A percentile compares a stretch with the other conserved stretches of the same genome.
phyloP scores from a whole-genome alignment of 441 rosid species.

The Pelargonium cotyledonis region DNA sequence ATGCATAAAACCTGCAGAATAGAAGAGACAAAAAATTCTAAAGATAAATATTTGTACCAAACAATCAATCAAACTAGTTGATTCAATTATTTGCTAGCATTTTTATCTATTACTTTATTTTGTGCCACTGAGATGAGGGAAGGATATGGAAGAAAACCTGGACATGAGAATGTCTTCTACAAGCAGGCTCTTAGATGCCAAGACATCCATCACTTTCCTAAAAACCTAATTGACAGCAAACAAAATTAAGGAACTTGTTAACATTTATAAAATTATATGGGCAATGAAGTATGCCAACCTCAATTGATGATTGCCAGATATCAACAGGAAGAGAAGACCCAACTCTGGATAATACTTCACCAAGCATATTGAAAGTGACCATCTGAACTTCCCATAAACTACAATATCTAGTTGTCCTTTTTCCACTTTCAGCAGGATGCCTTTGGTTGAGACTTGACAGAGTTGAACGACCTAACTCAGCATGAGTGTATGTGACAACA shows the following conservation, averaged over 20 bases:
- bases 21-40: background rate
- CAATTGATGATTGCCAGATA: slow-evolving; percentile 54
- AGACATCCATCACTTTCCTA: slow-evolving; percentile 68
- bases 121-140: slow-evolving; percentile 13
- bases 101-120: slow-evolving; percentile 7
- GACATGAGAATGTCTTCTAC: slow-evolving; percentile 60
- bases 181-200: slow-evolving; percentile 51
- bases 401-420: slow-evolving; percentile 31
- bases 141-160: slow-evolving; percentile 34
- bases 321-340: slow-evolving; percentile 53
- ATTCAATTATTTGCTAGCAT: background rate
- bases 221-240: slow-evolving; percentile 41
- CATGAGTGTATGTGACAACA: slow-evolving; percentile 33
- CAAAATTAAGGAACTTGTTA: slow-evolving; percentile 8
- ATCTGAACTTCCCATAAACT: slow-evolving; percentile 61
- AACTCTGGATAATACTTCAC: slow-evolving; percentile 46
- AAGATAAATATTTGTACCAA: background rate
- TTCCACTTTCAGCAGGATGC: slow-evolving; percentile 35
- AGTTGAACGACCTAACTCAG: slow-evolving; percentile 32
- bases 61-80: background rate
- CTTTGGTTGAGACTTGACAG: slow-evolving; percentile 27
- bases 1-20: slow-evolving; percentile 59
- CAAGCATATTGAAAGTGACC: slow-evolving; percentile 52
- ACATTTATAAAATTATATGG: slow-evolving; percentile 14
- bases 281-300: slow-evolving; percentile 36